phyloP scores from a whole-genome alignment of 2,329 filamentous ascomycete species.

The Penicillium rolfsii region DNA sequence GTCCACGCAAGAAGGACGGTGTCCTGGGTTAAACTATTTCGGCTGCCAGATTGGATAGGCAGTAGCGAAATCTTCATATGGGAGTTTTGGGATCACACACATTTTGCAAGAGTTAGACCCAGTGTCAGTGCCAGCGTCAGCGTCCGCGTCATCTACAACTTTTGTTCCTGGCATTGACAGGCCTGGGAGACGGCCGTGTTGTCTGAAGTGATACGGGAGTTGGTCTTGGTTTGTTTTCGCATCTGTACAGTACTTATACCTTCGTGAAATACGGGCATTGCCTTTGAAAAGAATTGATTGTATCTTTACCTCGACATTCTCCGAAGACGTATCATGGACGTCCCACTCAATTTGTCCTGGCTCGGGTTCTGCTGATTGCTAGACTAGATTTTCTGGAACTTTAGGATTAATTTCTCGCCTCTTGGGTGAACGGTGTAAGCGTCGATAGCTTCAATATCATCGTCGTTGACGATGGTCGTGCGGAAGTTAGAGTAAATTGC shows the following conservation, averaged over 20 bases:
- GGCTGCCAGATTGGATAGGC: conserved; percentile 1
- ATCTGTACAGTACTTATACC: conserved; percentile 36
- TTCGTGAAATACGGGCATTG: conserved; percentile 25
- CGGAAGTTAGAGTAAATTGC: conserved; percentile 71
- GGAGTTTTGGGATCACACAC: conserved; percentile 24
- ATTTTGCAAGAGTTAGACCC: background rate
- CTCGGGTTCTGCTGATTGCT: background rate
- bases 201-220: conserved; percentile 22
- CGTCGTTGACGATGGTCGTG: conserved; percentile 64
- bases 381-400: conserved; percentile 50
- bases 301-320: conserved; percentile 17
- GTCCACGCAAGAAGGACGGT: conserved; percentile 67
- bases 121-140: background rate
- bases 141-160: background rate
- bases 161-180: background rate
- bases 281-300: conserved; percentile 26
- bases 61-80: background rate
- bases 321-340: too few relatives aligned
- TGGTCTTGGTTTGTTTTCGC: conserved; percentile 22
- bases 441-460: conserved; percentile 67
- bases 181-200: conserved; percentile 17
- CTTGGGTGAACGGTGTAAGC: conserved; percentile 64
- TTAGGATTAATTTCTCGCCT: conserved; percentile 62
- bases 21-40: conserved; percentile 36
- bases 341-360: background rate